Base-by-base conservation (phyloP, 2,329 filamentous ascomycete genomes). In the Catunica adiposa region DNA sequence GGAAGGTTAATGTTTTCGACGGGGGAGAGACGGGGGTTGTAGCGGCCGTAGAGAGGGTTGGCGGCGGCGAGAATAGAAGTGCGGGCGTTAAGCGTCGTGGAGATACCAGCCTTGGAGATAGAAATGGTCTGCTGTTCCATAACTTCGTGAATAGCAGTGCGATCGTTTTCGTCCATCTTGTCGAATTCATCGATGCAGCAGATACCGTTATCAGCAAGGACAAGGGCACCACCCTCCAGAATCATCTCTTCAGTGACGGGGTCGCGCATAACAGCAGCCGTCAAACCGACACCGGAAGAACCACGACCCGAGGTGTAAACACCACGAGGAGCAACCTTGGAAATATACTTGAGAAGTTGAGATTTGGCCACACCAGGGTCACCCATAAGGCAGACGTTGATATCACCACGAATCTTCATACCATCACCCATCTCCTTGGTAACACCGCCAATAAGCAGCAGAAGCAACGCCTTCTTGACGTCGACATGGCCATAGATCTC, bases 361-460 rank as follows among this genome's bases (percentile, higher is more conserved):
- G 92, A 98, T 73, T 98, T 98, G 72, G 92, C 92, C 66, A 98
- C 92, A 87, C 92, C 92, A 66, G 92, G 92, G 65, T 98, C 92
- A 76, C 92, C 92, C 92, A 98, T 98, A 65, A 98, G 73, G 68
- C 92, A 97, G 60, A 98, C 84, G 71, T 98, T 98, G 74, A 98
- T 94, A 66, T 98, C 92, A 64, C 92, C 92, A 76, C 92, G 88
- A 66, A 98, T 98, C 64, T 89, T 85, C 92, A 98, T 97, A 59
- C 92, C 92, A 65, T 98, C 92, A 54, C 89, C 89, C 78, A 97
- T 94, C 65, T 92, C 84, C 70, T 98, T 98, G 3, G 83, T 92
- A 1, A 96, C 90, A 72, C 92, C 92, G 59, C 92, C 92, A 61
- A 98, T 95, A 34, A 98, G 79, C 29, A 97, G 82, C 3, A 98